Percentiles rank a stretch among this genome's conserved stretches.
Evolutionary conservation across 2,329 filamentous ascomycete genomes (phyloP).

Genomic region (Apiospora hydei): DNA sequence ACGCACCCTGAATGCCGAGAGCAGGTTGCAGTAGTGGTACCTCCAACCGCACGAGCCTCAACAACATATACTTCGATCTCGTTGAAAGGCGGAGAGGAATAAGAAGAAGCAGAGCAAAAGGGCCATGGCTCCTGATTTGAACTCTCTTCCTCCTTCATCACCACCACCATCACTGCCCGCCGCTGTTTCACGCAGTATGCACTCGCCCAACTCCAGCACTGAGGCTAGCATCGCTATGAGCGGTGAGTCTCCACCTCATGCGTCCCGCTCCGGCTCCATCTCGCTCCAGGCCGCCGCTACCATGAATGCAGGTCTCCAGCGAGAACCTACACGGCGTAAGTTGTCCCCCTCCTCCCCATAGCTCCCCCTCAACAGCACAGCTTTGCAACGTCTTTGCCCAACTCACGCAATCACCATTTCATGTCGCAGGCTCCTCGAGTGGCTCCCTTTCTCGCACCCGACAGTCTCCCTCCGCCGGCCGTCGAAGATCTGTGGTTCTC

Average conservation of each 20-base stretch:
- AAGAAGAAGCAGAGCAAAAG: not conserved
- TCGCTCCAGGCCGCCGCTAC: slow-evolving; percentile 80
- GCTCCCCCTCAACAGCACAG: not conserved
- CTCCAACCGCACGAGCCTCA: not conserved
- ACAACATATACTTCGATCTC: not conserved
- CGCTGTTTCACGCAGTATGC: slow-evolving; percentile 11
- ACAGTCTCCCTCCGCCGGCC: slow-evolving; percentile 57
- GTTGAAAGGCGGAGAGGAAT: not conserved
- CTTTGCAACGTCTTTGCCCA: not conserved
- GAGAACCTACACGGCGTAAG: slow-evolving; percentile 66
- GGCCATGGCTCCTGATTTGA: slow-evolving; percentile 63
- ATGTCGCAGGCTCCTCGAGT: slow-evolving; percentile 55
- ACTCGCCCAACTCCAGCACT: slow-evolving; percentile 33
- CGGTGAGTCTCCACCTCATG: slow-evolving; percentile 60
- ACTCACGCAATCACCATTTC: not conserved
- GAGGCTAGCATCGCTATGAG: slow-evolving; percentile 39
- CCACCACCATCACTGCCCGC: slow-evolving; percentile 48
- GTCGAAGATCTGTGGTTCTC: slow-evolving; percentile 72
- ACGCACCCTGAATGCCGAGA: slow-evolving; percentile 11
- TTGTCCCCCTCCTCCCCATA: slow-evolving; percentile 26
- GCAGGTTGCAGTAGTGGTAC: not conserved
- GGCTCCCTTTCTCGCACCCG: slow-evolving; percentile 57
- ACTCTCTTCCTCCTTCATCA: slow-evolving; percentile 62
- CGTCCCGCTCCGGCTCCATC: slow-evolving; percentile 69
- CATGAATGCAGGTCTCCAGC: slow-evolving; percentile 78